phyloP scores from a whole-genome alignment of 768 basidiomycete genomes.

The Kwoniella botswanensis region DNA sequence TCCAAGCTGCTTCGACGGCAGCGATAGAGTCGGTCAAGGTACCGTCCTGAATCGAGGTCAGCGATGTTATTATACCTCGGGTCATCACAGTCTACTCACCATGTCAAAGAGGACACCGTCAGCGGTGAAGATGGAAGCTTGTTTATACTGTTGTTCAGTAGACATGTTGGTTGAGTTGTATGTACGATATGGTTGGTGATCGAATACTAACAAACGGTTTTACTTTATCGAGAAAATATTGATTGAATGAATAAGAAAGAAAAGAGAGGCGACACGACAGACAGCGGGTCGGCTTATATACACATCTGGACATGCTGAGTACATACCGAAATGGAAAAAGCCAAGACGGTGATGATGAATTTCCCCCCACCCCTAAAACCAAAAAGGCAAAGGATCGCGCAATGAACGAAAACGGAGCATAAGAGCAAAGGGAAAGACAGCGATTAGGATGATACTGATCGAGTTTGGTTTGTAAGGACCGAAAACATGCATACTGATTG shows the following conservation, averaged over 20 bases:
- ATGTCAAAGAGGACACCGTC: constrained; percentile 53
- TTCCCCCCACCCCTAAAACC: neutral
- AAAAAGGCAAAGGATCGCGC: neutral
- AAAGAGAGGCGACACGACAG: constrained; percentile 3
- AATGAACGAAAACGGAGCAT: neutral
- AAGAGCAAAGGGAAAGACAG: neutral
- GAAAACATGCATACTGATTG: neutral
- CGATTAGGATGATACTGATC: neutral
- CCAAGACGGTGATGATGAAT: neutral
- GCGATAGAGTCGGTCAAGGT: constrained; percentile 76
- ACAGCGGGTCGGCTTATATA: neutral
- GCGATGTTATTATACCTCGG: neutral
- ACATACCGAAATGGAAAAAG: neutral
- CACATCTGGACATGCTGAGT: neutral
- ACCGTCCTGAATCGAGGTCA: constrained; percentile 36
- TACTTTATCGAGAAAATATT: neutral
- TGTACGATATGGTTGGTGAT: neutral
- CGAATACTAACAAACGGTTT: too few relatives aligned
- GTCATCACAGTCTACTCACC: constrained; percentile 25
- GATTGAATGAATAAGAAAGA: neutral
- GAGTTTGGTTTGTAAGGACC: neutral
- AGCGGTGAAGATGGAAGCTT: constrained; percentile 37
- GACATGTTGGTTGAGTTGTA: constrained; percentile 9
- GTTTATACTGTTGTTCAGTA: constrained; percentile 8
- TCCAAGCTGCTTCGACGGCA: constrained; percentile 77